phyloP scores from a whole-genome alignment of 192 early-diverging fungal genomes.

The Podila horticola region DNA sequence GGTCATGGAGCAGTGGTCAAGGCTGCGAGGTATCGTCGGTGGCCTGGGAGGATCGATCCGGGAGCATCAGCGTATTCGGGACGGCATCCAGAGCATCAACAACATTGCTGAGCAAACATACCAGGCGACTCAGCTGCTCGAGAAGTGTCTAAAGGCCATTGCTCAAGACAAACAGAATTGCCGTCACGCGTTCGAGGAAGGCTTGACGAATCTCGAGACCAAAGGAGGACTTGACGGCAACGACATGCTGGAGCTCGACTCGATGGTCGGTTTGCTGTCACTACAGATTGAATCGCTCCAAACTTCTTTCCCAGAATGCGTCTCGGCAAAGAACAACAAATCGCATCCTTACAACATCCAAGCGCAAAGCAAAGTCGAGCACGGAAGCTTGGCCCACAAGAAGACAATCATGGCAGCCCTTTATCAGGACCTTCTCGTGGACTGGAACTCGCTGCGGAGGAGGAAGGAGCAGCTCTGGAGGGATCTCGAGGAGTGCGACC shows the following conservation, averaged over 20 bases:
- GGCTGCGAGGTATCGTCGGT: conserved; percentile 18
- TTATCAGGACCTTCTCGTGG: conserved; percentile 17
- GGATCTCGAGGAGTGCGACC: conserved; percentile 40
- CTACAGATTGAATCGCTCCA: conserved; percentile 36
- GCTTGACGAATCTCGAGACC: neutral
- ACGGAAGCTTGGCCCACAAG: conserved; percentile 30
- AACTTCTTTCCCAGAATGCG: conserved; percentile 43
- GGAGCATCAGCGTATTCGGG: conserved; percentile 44
- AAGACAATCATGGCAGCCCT: conserved; percentile 16
- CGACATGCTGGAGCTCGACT: conserved; percentile 48
- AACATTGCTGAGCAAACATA: conserved; percentile 34
- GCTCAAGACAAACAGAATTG: conserved; percentile 13
- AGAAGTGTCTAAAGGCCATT: conserved; percentile 34
- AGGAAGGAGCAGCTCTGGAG: conserved; percentile 47
- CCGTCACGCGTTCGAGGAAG: neutral
- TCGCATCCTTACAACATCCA: neutral
- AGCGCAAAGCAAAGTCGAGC: neutral
- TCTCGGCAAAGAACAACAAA: neutral
- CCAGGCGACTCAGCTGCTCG: conserved; percentile 18
- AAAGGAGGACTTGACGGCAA: conserved; percentile 35
- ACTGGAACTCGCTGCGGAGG: conserved; percentile 16
- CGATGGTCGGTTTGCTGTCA: conserved; percentile 25
- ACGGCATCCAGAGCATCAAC: conserved; percentile 35
- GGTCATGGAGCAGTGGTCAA: conserved; percentile 25
- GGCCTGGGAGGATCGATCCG: conserved; percentile 29